Conservation (phyloP, 2,329 filamentous ascomycete genomes). For the Thelonectria rubi region DNA sequence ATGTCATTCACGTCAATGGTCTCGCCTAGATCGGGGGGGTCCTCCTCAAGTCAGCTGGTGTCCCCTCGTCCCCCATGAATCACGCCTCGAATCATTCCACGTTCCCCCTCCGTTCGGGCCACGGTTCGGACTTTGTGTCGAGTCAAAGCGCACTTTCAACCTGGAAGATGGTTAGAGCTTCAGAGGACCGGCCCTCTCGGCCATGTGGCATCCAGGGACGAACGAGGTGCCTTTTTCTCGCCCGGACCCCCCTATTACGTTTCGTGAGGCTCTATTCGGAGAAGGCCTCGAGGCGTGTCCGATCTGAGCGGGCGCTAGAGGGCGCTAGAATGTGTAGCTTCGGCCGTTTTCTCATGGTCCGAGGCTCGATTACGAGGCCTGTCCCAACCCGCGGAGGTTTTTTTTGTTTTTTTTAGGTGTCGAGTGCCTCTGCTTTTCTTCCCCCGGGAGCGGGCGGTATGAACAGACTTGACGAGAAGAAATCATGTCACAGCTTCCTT, state of each 20-base stretch:
- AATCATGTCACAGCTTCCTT: neutral
- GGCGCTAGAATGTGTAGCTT: conserved; percentile 8
- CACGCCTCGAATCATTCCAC: conserved; percentile 17
- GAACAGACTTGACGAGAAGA: neutral
- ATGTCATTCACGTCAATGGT: too few relatives aligned
- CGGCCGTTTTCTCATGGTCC: conserved; percentile 9
- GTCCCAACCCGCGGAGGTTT: neutral
- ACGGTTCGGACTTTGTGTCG: conserved; percentile 7
- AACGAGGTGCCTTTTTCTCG: neutral
- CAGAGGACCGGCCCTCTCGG: neutral
- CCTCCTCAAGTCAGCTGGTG: too few relatives aligned
- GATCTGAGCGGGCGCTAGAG: conserved; percentile 11
- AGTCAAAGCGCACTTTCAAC: neutral
- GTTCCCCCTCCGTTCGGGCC: conserved; percentile 4
- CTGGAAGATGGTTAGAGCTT: conserved; percentile 1
- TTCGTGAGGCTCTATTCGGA: conserved; percentile 9
- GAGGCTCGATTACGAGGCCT: neutral
- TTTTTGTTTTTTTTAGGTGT: neutral
- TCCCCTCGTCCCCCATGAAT: neutral
- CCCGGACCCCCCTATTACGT: conserved; percentile 3
- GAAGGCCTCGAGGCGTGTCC: neutral
- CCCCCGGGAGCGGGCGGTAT: too few relatives aligned
- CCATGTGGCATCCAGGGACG: conserved; percentile 17
- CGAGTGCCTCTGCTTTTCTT: too few relatives aligned
- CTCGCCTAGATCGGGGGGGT: neutral